phyloP scores from a whole-genome alignment of 306 rosid species.

The Spatholobus suberectus region DNA sequence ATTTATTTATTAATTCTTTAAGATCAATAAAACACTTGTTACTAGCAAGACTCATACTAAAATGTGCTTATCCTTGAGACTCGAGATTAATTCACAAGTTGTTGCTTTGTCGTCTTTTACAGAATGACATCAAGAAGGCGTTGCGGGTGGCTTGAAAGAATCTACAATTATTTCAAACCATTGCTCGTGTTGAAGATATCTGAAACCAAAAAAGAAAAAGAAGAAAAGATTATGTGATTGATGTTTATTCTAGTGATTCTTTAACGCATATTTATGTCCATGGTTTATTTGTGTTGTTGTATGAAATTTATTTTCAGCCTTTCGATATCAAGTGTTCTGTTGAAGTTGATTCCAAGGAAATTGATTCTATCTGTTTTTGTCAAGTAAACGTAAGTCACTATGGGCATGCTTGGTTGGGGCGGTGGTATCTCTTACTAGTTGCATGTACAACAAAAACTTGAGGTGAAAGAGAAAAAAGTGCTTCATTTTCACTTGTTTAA shows the following conservation, averaged over 20 bases:
- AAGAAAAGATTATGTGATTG: neutral
- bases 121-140: constrained; percentile 85
- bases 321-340: constrained; percentile 8
- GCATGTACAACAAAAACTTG: neutral
- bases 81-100: neutral
- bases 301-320: constrained; percentile 29
- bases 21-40: neutral
- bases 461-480: neutral
- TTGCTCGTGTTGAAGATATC: constrained; percentile 34
- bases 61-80: neutral
- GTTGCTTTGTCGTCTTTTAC: constrained; percentile 32
- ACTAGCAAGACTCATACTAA: no score
- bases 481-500: neutral
- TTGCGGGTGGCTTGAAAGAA: constrained; percentile 62
- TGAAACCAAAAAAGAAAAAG: neutral
- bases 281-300: constrained; percentile 12
- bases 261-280: neutral
- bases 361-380: constrained; percentile 27
- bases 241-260: constrained; percentile 27
- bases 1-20: neutral
- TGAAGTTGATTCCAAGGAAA: constrained; percentile 31
- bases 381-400: neutral
- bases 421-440: neutral
- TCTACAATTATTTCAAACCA: neutral
- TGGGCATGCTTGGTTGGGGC: neutral